A percentile compares a stretch with the other conserved stretches of the same genome.
phyloP scores from a whole-genome alignment of 1,284 basidiomycete species.

The Coniferiporia sulphurascens region DNA sequence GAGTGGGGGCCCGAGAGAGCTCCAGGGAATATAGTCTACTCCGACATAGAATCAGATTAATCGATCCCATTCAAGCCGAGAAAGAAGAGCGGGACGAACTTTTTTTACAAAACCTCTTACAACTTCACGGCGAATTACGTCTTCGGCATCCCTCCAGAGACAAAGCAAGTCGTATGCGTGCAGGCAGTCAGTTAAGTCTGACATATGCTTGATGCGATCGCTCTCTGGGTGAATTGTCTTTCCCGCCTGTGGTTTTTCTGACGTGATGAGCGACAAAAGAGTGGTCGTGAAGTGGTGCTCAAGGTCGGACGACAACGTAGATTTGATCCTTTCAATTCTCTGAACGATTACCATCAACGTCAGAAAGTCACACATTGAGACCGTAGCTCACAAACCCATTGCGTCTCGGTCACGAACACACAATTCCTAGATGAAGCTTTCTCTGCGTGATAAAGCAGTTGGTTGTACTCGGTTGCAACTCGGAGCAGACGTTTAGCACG shows the following conservation, averaged over 20 bases:
- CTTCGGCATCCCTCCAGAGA: conserved; percentile 82
- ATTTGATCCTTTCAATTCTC: conserved; percentile 19
- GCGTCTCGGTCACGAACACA: conserved; percentile 74
- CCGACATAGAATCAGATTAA: conserved; percentile 6
- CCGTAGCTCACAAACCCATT: conserved; percentile 66
- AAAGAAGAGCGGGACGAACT: conserved; percentile 34
- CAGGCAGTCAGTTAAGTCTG: conserved; percentile 74
- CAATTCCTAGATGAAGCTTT: conserved; percentile 77
- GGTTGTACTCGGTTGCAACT: conserved; percentile 86
- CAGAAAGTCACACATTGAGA: conserved; percentile 18
- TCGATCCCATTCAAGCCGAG: background rate
- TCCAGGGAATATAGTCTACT: conserved; percentile 68
- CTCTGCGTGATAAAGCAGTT: conserved; percentile 84
- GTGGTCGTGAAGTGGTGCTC: conserved; percentile 17
- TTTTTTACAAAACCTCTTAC: conserved; percentile 74
- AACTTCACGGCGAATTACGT: conserved; percentile 68
- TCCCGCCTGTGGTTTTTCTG: conserved; percentile 39
- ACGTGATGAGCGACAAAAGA: conserved; percentile 34
- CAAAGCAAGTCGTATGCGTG: conserved; percentile 78
- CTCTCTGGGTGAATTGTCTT: conserved; percentile 40
- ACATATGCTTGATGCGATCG: conserved; percentile 57
- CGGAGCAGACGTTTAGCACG: conserved; percentile 81
- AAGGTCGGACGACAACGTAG: conserved; percentile 16
- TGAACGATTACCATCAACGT: conserved; percentile 1
- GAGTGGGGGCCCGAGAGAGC: conserved; percentile 65